These are phyloP conservation scores for Oryza punctata DNA, from an alignment of 176 grass and related monocot genomes.

Conservation along the genomic window DNA sequence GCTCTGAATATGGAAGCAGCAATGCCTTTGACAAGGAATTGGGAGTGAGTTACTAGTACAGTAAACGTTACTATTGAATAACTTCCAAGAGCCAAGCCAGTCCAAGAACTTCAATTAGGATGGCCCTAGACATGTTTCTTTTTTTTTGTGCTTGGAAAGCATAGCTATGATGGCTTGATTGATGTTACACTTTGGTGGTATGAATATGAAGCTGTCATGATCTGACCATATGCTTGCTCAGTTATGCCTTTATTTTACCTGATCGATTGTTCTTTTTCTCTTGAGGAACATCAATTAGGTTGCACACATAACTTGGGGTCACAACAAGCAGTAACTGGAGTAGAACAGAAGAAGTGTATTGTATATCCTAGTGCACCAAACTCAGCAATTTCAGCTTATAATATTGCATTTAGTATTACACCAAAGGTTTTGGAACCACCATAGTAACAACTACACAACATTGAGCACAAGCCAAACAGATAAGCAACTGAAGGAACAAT, in stretches of 20 bases:
- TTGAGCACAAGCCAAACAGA: not conserved
- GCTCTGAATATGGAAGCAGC: constrained; percentile 17
- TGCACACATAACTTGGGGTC: not conserved
- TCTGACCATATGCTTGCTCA: not conserved
- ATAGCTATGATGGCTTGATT: not conserved
- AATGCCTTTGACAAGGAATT: not conserved
- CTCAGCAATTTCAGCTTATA: not conserved
- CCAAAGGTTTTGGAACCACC: not conserved
- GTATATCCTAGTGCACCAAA: not conserved
- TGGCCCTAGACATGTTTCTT: not conserved
- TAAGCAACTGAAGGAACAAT: not conserved
- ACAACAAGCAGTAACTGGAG: not conserved
- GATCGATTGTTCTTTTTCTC: not conserved
- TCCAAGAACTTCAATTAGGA: constrained; percentile 45
- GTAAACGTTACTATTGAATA: not conserved
- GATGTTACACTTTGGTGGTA: not conserved
- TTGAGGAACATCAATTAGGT: not conserved
- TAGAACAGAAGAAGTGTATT: not conserved
- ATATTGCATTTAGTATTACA: not conserved
- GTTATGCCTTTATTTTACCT: not conserved
- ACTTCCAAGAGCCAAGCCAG: constrained; percentile 28
- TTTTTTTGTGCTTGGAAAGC: not conserved
- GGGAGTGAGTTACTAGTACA: not conserved
- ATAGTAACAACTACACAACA: not conserved
- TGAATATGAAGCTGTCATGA: not conserved